Conservation (phyloP, 169 alveolate species). For the Plasmodium yoelii region DNA sequence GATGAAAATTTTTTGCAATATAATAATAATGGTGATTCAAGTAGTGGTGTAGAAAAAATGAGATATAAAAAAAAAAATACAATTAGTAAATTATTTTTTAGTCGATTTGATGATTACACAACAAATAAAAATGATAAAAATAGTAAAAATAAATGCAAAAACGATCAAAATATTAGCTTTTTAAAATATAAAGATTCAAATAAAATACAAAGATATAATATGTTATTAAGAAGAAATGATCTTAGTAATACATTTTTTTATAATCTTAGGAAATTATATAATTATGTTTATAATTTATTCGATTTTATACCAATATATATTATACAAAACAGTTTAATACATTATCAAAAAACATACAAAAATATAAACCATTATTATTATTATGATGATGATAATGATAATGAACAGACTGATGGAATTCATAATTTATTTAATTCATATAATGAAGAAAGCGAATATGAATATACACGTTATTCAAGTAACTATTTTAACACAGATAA, state of each 20-base stretch:
- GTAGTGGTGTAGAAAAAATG: slow-evolving; percentile 23
- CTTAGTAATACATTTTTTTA: slow-evolving; percentile 15
- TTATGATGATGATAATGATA: slow-evolving; percentile 25
- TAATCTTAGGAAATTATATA: slow-evolving; percentile 31
- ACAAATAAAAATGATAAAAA: slow-evolving; percentile 10
- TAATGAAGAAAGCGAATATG: slow-evolving; percentile 31
- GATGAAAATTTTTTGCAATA: neutral
- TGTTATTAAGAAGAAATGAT: slow-evolving; percentile 15
- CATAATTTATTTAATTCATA: neutral
- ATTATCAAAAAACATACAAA: slow-evolving; percentile 15
- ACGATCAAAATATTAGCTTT: neutral
- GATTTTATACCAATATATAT: slow-evolving; percentile 46
- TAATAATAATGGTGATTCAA: slow-evolving; percentile 15
- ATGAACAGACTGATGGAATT: neutral
- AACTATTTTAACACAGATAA: slow-evolving; percentile 12
- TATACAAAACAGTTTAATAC: slow-evolving; percentile 37
- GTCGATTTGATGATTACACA: slow-evolving; percentile 4
- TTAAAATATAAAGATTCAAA: slow-evolving; percentile 31
- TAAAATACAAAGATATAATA: slow-evolving; percentile 40
- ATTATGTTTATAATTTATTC: slow-evolving; percentile 43
- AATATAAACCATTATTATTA: slow-evolving; percentile 19
- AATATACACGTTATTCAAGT: slow-evolving; percentile 13
- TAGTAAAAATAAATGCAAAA: slow-evolving; percentile 3
- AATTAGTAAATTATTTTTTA: neutral
- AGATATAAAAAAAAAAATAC: slow-evolving; percentile 10